Conservation (phyloP, 495 filamentous ascomycete species). For the Penicillium simplicissimum region DNA sequence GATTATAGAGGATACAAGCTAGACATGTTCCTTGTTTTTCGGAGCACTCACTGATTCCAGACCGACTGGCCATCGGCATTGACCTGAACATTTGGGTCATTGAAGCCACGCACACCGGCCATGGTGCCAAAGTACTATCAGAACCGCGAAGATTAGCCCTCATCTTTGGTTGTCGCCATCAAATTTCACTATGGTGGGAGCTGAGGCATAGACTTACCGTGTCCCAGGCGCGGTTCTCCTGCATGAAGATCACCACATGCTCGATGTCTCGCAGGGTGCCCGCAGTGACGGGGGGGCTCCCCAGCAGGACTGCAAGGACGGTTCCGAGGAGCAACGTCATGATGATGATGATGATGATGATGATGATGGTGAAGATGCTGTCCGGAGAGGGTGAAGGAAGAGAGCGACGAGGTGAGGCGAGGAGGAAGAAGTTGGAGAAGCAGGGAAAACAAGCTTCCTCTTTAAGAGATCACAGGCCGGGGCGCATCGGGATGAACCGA, state of each 20-base stretch:
- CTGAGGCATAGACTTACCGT: slow-evolving; percentile 23
- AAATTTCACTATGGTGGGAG: background rate
- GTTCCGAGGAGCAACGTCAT: slow-evolving; percentile 23
- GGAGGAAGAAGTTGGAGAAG: background rate
- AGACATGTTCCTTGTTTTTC: background rate
- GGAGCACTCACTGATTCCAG: slow-evolving; percentile 48
- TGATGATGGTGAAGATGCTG: background rate
- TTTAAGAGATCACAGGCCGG: background rate
- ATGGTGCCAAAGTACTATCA: slow-evolving; percentile 55
- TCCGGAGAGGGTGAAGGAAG: background rate
- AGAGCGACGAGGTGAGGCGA: background rate
- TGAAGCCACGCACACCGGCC: slow-evolving; percentile 57
- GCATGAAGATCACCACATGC: slow-evolving; percentile 62
- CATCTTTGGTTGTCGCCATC: background rate
- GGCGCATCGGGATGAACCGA: background rate
- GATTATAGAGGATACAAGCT: background rate
- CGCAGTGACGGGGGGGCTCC: slow-evolving; percentile 26
- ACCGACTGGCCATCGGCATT: slow-evolving; percentile 45
- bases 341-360: background rate
- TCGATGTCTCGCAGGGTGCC: slow-evolving; percentile 54
- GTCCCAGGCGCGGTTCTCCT: slow-evolving; percentile 50
- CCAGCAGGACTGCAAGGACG: slow-evolving; percentile 24
- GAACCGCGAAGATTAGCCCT: slow-evolving; percentile 1
- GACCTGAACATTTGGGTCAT: slow-evolving; percentile 57
- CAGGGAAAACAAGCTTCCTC: slow-evolving; percentile 1